Evolutionary conservation across 2,329 filamentous ascomycete genomes (phyloP).

Genomic region (Septoria petroselini): DNA sequence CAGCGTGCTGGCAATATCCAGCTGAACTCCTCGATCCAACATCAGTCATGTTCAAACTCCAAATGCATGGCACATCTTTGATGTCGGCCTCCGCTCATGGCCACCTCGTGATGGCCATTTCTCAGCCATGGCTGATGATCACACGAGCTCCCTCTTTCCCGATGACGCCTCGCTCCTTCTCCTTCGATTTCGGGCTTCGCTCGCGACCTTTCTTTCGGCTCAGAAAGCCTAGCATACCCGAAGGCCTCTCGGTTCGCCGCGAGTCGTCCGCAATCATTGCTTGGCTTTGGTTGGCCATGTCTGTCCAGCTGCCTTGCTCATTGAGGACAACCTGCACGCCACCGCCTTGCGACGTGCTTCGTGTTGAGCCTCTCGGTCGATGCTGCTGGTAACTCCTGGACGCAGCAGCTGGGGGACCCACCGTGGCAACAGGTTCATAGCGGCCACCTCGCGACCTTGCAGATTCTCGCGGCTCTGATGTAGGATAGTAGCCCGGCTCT

Average conservation of each 20-base stretch:
- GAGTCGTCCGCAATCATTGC: slow-evolving; percentile 59
- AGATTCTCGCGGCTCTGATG: slow-evolving; percentile 17
- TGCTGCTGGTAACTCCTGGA: slow-evolving; percentile 10
- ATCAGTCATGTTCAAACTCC: background rate
- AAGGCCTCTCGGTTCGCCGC: slow-evolving; percentile 50
- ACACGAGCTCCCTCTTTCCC: slow-evolving; percentile 88
- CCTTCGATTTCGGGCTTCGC: slow-evolving; percentile 89
- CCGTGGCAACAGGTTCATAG: slow-evolving; percentile 30
- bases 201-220: slow-evolving; percentile 85
- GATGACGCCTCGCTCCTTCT: slow-evolving; percentile 71
- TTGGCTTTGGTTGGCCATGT: slow-evolving; percentile 79
- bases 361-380: slow-evolving; percentile 59
- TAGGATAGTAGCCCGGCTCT: slow-evolving; percentile 11
- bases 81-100: no score
- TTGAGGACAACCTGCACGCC: slow-evolving; percentile 90
- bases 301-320: slow-evolving; percentile 84
- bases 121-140: slow-evolving; percentile 39
- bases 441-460: slow-evolving; percentile 29
- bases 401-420: slow-evolving; percentile 19
- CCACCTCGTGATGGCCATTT: background rate
- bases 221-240: slow-evolving; percentile 86
- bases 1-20: no score
- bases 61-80: background rate
- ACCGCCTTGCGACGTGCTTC: slow-evolving; percentile 73
- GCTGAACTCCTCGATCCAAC: no score